Evolutionary conservation across 192 early-diverging fungal genomes (phyloP).

Genomic region (Umbelopsis sp.): DNA sequence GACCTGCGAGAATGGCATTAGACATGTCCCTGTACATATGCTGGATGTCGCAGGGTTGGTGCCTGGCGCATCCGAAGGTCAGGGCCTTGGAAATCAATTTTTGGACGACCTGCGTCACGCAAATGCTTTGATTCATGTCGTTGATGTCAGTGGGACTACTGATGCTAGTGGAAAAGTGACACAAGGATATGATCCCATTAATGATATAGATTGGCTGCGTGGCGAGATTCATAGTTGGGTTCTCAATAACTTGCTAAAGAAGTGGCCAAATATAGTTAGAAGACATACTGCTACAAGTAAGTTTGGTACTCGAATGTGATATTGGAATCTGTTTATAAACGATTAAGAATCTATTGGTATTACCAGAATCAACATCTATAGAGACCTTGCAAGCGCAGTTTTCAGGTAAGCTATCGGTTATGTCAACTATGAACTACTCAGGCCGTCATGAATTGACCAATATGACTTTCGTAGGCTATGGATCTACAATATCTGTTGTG

Average conservation of each 20-base stretch:
- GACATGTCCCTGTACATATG: constrained; percentile 71
- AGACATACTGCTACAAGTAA: constrained; percentile 62
- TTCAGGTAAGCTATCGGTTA: background rate
- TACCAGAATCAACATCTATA: constrained; percentile 43
- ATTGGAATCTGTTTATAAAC: background rate
- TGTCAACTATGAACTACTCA: background rate
- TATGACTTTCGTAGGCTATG: constrained; percentile 52
- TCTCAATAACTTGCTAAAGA: constrained; percentile 67
- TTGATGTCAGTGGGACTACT: constrained; percentile 83
- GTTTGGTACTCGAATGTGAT: background rate
- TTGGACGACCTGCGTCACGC: constrained; percentile 80
- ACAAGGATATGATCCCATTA: constrained; percentile 78
- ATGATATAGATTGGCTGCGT: constrained; percentile 83
- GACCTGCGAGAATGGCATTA: constrained; percentile 62
- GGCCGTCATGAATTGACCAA: background rate
- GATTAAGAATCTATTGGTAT: background rate
- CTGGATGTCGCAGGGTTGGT: constrained; percentile 85
- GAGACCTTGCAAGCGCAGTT: constrained; percentile 64
- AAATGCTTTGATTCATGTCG: constrained; percentile 81
- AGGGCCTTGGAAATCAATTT: constrained; percentile 79
- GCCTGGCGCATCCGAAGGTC: constrained; percentile 76
- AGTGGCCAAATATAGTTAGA: constrained; percentile 69
- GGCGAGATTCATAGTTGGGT: constrained; percentile 78
- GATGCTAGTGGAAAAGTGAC: constrained; percentile 78
- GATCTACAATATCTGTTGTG: constrained; percentile 49